Evolutionary conservation across 805 yeast species (phyloP).

Genomic region (Cyberlindnera americana): DNA sequence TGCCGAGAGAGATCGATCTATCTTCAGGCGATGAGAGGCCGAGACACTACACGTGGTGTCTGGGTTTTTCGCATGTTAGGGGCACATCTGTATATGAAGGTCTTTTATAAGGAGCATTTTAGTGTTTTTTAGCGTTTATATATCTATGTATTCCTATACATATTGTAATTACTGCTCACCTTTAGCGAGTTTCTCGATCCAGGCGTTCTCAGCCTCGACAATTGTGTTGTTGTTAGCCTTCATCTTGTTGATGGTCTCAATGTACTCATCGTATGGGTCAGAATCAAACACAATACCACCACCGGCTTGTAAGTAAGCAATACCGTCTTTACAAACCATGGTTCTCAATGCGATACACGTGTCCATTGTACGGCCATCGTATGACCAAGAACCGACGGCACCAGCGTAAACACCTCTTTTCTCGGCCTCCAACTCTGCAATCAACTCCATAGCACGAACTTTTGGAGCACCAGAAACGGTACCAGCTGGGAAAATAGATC

Average conservation of each 20-base stretch:
- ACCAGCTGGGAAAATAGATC: slow-evolving; percentile 98
- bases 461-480: slow-evolving; percentile 99
- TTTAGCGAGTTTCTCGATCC: slow-evolving; percentile 47
- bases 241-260: slow-evolving; percentile 97
- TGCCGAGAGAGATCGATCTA: too few relatives aligned
- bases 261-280: slow-evolving; percentile 91
- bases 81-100: too few relatives aligned
- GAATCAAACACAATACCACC: slow-evolving; percentile 97
- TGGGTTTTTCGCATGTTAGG: too few relatives aligned
- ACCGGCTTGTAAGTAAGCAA: slow-evolving; percentile 95
- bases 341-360: slow-evolving; percentile 97
- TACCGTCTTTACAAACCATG: slow-evolving; percentile 88
- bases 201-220: slow-evolving; percentile 83
- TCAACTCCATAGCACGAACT: slow-evolving; percentile 93
- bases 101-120: too few relatives aligned
- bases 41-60: too few relatives aligned
- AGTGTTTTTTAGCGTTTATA: too few relatives aligned
- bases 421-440: slow-evolving; percentile 84
- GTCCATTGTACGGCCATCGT: slow-evolving; percentile 92
- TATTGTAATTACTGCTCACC: slow-evolving; percentile 9
- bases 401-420: slow-evolving; percentile 98
- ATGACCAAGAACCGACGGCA: slow-evolving; percentile 98
- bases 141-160: too few relatives aligned
- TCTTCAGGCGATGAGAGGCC: too few relatives aligned
- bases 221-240: slow-evolving; percentile 86